Conservation (phyloP, 1,284 basidiomycete species). For the Boletus subluridellus region DNA sequence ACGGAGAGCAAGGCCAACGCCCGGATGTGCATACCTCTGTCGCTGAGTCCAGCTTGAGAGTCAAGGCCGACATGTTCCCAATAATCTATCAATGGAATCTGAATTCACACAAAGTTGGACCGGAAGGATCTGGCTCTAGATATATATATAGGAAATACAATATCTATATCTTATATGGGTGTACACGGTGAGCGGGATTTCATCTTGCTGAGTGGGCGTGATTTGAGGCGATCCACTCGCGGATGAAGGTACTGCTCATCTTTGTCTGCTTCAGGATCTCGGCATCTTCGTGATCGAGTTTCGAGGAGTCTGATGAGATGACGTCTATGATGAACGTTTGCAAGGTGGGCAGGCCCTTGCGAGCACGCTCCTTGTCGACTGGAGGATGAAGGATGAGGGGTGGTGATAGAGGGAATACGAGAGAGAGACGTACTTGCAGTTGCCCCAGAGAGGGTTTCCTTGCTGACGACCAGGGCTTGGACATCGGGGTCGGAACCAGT, state of each 20-base stretch:
- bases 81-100: neutral
- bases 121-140: neutral
- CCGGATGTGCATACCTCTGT: conserved; percentile 8
- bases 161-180: neutral
- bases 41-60: neutral
- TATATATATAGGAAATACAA: conserved; percentile 2
- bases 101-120: conserved; percentile 9
- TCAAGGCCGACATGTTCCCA: neutral
- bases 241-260: conserved; percentile 88
- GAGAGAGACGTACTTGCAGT: conserved; percentile 51
- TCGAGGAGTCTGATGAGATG: conserved; percentile 62
- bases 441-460: conserved; percentile 79
- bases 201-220: conserved; percentile 3
- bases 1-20: neutral
- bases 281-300: conserved; percentile 59
- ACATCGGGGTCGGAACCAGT: conserved; percentile 82
- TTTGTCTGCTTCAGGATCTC: conserved; percentile 71
- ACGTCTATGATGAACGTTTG: conserved; percentile 81
- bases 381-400: conserved; percentile 5
- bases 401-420: neutral
- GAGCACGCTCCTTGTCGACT: conserved; percentile 64
- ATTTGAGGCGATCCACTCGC: conserved; percentile 70
- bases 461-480: conserved; percentile 83
- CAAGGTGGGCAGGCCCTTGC: conserved; percentile 57
- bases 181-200: conserved; percentile 4